Evolutionary conservation across 1,284 basidiomycete genomes (phyloP), one percentile per base, ranked within the genome.

Genomic region (Boletellus dicymbophilus): DNA sequence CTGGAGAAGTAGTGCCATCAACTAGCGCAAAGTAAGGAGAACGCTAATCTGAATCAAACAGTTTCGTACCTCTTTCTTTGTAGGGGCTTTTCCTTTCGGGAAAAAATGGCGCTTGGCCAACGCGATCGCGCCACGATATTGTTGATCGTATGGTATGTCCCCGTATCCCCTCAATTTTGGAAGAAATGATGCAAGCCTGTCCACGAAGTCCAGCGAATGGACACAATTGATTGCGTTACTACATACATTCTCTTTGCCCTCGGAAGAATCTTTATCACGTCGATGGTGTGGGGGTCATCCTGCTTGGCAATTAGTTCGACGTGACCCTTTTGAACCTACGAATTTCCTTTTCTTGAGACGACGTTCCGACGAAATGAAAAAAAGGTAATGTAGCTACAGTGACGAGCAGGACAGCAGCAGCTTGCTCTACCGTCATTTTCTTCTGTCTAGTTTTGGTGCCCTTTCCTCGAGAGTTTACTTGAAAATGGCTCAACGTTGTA

Each of bases 131-230:
- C 62, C 65, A 25, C 59, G 63, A 31, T 65, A 65, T 41, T 63
- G 54, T 37, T 55, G 46, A 13, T 63, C 59, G 11, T 67, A 65
- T 3, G 63, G 58, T 3, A 65, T 52, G 27, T 68, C 52, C 10
- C 64, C 65, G 16, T 65, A 68, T 31, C 63, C 63, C 40, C 63
- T 60, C 27, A 64, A 28, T 36, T 67, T 68, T 3, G 65, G 65
- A 43, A 64, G 62, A 40, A 64, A 66, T 15, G 60, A 44, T 16
- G 61, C 54, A n/a, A 68, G 60, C 49, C 62, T 64, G 34, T 49
- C n/a, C 30, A 42, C 13, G 15, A 4, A 25, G n/a, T 34, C 60
- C 27, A 59, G 45, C 22, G 1, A 38, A 36, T 27, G 28, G n/a
- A 18, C 18, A 18, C 16, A 10, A 34, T 25, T 12, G 26, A 18